Percentiles rank a stretch among this genome's conserved stretches.
These are phyloP conservation scores for Ceriops decandra DNA, from an alignment of 345 rosid species.

Conservation along the genomic window DNA sequence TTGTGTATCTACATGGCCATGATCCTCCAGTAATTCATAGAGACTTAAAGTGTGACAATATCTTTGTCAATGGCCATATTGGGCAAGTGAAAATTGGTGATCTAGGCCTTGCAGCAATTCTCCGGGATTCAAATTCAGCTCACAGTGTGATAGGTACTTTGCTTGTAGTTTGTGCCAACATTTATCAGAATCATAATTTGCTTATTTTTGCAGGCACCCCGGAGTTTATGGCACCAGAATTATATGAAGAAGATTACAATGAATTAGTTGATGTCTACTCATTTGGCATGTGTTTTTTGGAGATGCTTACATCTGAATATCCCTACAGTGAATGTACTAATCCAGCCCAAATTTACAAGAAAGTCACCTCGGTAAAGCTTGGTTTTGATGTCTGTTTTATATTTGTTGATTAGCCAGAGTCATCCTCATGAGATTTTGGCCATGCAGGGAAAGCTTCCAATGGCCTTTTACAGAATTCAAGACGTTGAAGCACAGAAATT, in stretches of 20 bases:
- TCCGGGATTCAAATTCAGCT: slow-evolving; percentile 44
- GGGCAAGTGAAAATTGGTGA: slow-evolving; percentile 72
- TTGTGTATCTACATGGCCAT: slow-evolving; percentile 52
- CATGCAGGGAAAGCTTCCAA: slow-evolving; percentile 70
- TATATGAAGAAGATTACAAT: slow-evolving; percentile 34
- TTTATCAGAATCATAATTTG: neutral
- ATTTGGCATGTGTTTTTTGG: slow-evolving; percentile 34
- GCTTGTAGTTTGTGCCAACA: neutral
- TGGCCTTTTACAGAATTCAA: slow-evolving; percentile 53
- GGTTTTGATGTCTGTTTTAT: neutral
- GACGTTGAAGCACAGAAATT: slow-evolving; percentile 64
- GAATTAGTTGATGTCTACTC: slow-evolving; percentile 37
- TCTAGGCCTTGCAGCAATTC: slow-evolving; percentile 63
- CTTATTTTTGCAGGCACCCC: slow-evolving; percentile 23
- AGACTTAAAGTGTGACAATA: slow-evolving; percentile 62
- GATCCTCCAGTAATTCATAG: slow-evolving; percentile 65
- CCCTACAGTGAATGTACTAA: slow-evolving; percentile 34
- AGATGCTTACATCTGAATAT: slow-evolving; percentile 31
- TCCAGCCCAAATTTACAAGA: slow-evolving; percentile 40
- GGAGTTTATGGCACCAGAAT: slow-evolving; percentile 36
- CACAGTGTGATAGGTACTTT: slow-evolving; percentile 52
- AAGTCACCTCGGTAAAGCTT: slow-evolving; percentile 30
- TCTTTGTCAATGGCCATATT: slow-evolving; percentile 65
- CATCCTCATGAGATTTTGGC: slow-evolving; percentile 2
- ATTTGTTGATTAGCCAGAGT: neutral